phyloP scores from a whole-genome alignment of 2,329 filamentous ascomycete genomes.

The Ophiostoma australiae region DNA sequence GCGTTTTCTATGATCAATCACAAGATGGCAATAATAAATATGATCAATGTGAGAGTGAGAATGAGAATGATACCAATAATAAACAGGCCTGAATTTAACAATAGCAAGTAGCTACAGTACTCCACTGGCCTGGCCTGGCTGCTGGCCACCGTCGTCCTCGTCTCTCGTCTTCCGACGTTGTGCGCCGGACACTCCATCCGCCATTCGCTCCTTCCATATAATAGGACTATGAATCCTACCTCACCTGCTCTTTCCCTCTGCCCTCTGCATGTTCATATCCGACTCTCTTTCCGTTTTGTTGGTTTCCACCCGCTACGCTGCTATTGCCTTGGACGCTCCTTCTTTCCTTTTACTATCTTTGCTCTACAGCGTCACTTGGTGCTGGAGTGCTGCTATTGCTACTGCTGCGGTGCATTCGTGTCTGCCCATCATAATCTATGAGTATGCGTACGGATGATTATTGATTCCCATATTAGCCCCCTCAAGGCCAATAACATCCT shows the following conservation, averaged over 20 bases:
- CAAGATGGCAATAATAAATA: not conserved
- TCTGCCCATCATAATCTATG: not conserved
- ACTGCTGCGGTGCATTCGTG: not conserved
- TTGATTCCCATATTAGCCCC: not conserved
- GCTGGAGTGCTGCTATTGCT: not conserved
- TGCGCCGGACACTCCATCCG: constrained; percentile 18
- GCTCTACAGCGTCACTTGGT: not conserved
- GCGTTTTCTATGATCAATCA: constrained; percentile 1
- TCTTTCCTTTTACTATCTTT: not conserved
- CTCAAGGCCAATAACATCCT: not conserved
- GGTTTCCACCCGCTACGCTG: not conserved
- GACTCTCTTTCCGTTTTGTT: not conserved
- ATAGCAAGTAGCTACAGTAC: not conserved
- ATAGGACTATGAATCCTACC: constrained; percentile 18
- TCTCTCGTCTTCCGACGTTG: not conserved
- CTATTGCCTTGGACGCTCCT: not conserved
- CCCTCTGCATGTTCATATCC: not conserved
- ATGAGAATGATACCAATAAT: not conserved
- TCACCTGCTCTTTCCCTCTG: constrained; percentile 14
- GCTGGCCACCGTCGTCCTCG: not conserved
- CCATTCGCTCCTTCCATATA: constrained; percentile 15
- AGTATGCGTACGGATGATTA: not conserved
- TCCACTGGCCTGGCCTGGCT: constrained; percentile 4
- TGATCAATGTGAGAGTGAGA: not conserved
- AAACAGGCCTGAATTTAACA: not conserved